A percentile compares a stretch with the other conserved stretches of the same genome.
Evolutionary conservation across 306 rosid genomes (phyloP).

Genomic region (Fragaria iinumae): DNA sequence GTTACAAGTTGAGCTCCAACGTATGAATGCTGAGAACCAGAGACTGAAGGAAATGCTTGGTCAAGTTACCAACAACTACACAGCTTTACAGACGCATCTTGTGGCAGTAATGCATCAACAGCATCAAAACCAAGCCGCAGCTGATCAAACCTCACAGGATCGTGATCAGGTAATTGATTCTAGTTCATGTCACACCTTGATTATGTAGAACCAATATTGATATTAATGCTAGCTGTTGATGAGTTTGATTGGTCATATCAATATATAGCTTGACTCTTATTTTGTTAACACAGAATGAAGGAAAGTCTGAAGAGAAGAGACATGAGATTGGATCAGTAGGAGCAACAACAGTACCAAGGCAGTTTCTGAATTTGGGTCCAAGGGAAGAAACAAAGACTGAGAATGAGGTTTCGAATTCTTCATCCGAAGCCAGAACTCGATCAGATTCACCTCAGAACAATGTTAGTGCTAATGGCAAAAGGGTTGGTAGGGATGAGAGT

Average conservation of each 20-base stretch:
- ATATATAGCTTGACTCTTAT: not conserved
- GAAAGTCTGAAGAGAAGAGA: constrained; percentile 40
- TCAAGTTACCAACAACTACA: constrained; percentile 72
- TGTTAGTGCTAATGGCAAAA: constrained; percentile 33
- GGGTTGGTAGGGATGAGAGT: constrained; percentile 62
- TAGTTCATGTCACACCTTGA: not conserved
- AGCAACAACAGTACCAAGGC: constrained; percentile 44
- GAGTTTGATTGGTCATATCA: not conserved
- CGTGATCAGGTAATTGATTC: constrained; percentile 18
- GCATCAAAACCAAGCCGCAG: constrained; percentile 39
- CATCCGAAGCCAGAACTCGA: constrained; percentile 75
- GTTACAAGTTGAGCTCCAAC: constrained; percentile 70
- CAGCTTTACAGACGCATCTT: constrained; percentile 71
- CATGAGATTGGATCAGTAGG: constrained; percentile 32
- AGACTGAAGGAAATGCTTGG: constrained; percentile 74
- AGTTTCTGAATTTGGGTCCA: constrained; percentile 63
- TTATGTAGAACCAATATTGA: not conserved
- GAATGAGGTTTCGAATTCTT: constrained; percentile 51
- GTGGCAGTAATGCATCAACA: constrained; percentile 63
- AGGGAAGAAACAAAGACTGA: constrained; percentile 42
- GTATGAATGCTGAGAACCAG: constrained; percentile 72
- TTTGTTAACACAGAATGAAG: constrained; percentile 36
- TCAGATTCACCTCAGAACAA: constrained; percentile 62
- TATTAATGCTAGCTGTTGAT: not conserved
- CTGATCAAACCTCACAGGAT: constrained; percentile 17